These are phyloP conservation scores for Nematocida sp. DNA, from an alignment of 371 early-diverging fungal genomes.

Conservation along the genomic window DNA sequence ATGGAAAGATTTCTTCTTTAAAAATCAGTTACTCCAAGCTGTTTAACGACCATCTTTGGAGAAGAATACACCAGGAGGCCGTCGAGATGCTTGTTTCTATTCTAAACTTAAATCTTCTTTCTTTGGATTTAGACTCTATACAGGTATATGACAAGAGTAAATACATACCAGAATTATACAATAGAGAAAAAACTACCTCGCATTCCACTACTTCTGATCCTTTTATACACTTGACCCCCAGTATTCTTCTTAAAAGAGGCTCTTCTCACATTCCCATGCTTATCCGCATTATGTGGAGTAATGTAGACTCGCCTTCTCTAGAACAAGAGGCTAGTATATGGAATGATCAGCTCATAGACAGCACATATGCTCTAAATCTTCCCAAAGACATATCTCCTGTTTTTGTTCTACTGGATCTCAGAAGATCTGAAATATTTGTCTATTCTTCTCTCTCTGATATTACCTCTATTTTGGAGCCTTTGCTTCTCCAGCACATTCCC, in stretches of 20 bases:
- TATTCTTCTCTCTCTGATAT: background rate
- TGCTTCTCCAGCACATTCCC: background rate
- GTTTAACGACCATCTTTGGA: conserved; percentile 98
- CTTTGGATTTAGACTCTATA: background rate
- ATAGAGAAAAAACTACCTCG: background rate
- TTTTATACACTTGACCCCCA: background rate
- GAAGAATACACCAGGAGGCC: conserved; percentile 90
- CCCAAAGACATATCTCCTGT: background rate
- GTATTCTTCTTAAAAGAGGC: background rate
- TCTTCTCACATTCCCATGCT: conserved; percentile 68
- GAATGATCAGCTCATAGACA: conserved; percentile 62
- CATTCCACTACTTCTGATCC: background rate
- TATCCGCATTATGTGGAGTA: conserved; percentile 15
- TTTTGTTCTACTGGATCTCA: conserved; percentile 9
- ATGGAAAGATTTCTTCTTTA: conserved; percentile 96
- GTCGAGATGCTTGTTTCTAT: conserved; percentile 71
- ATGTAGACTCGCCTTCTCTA: conserved; percentile 15
- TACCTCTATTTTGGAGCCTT: background rate
- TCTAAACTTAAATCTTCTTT: conserved; percentile 69
- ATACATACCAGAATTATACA: background rate
- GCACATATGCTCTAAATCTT: conserved; percentile 80
- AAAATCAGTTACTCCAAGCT: conserved; percentile 95
- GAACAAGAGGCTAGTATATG: conserved; percentile 7
- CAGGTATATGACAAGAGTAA: background rate
- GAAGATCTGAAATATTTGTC: background rate